Evolutionary conservation across 495 filamentous ascomycete genomes (phyloP).

Genomic region (Penicillium canescens): DNA sequence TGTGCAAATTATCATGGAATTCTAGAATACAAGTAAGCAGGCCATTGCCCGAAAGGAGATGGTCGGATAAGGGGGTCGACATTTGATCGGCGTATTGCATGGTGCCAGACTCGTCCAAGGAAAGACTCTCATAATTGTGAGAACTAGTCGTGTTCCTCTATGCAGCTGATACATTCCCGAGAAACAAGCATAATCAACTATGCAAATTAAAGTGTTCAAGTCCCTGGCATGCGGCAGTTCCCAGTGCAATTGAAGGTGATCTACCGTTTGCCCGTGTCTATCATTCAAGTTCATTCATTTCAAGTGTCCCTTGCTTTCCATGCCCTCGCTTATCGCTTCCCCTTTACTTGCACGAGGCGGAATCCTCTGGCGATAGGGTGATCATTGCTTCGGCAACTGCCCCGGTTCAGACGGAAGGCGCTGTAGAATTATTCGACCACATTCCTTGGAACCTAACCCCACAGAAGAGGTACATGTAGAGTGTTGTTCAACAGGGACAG

Average conservation of each 20-base stretch:
- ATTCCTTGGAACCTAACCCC: constrained; percentile 2
- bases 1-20: neutral
- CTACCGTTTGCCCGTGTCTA: constrained; percentile 15
- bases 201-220: neutral
- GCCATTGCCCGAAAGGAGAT: neutral
- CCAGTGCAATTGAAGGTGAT: constrained; percentile 5
- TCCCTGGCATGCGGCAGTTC: constrained; percentile 16
- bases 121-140: constrained; percentile 8
- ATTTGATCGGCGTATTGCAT: constrained; percentile 16
- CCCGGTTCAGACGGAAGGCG: neutral
- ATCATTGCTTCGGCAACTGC: constrained; percentile 10
- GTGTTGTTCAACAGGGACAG: neutral
- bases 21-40: neutral
- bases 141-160: neutral
- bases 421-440: neutral
- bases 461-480: neutral
- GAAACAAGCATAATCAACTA: neutral
- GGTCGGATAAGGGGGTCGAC: constrained; percentile 11
- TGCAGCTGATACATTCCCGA: neutral
- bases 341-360: constrained; percentile 6
- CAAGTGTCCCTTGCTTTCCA: constrained; percentile 24
- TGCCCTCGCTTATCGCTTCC: constrained; percentile 8
- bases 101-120: constrained; percentile 10
- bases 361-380: constrained; percentile 1
- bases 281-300: constrained; percentile 15